phyloP scores from a whole-genome alignment of 768 basidiomycete genomes.

The Mycena crocata region DNA sequence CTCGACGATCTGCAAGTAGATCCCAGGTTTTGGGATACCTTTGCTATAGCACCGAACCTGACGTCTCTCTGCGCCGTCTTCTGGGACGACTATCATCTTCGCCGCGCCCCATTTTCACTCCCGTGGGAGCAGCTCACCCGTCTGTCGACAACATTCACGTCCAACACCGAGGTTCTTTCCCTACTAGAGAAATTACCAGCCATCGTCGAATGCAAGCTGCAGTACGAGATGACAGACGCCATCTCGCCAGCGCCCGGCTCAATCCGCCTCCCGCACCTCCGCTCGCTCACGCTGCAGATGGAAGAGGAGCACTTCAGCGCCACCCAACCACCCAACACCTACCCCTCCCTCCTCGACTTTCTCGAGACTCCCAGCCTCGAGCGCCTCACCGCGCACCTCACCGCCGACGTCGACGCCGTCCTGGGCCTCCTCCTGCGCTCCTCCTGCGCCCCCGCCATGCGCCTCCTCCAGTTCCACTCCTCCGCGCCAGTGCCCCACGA shows the following conservation, averaged over 20 bases:
- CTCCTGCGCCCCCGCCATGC: background rate
- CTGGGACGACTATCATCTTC: background rate
- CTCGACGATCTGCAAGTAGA: background rate
- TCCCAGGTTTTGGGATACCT: background rate
- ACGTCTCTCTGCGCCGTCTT: background rate
- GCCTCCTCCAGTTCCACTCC: background rate
- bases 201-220: background rate
- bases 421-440: conserved; percentile 17
- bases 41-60: background rate
- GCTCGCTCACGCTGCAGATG: background rate
- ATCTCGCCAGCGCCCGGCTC: background rate
- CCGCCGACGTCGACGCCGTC: conserved; percentile 8
- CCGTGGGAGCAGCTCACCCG: conserved; percentile 23
- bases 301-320: background rate
- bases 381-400: background rate
- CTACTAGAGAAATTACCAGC: background rate
- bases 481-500: background rate
- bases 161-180: conserved; percentile 1
- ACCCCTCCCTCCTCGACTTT: conserved; percentile 6
- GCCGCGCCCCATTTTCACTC: conserved; percentile 5
- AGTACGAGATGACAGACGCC: background rate
- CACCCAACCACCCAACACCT: background rate
- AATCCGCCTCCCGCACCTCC: background rate
- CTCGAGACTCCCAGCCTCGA: conserved; percentile 4
- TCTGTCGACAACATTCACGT: conserved; percentile 4